Base-by-base conservation (phyloP, 441 rosid genomes). In the Breynia disticha region DNA sequence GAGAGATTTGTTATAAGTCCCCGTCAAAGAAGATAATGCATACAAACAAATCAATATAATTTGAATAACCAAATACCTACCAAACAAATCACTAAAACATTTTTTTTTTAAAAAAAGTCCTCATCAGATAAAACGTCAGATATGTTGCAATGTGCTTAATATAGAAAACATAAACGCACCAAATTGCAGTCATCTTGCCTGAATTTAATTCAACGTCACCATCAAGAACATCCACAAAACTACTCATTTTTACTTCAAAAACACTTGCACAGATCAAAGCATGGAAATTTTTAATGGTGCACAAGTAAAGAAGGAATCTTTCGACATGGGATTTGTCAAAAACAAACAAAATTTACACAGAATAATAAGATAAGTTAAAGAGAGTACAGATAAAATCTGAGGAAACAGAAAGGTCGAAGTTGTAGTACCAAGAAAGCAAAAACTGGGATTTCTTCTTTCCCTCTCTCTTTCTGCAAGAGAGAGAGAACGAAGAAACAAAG, bases 361-460 rank as follows among this genome's bases (percentile, higher is more conserved):
- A n/a, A 16, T 24, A 7, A 55, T 15, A 35, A n/a, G n/a, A n/a
- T 16, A 17, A 0, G 20, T n/a, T n/a, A n/a, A 22, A 43, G 15
- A 44, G 35, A 59, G 50, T 17, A 19, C 28, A 63, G 47, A 48
- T 44, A 16, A 58, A 54, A 56, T 72, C 79, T 67, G 65, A 66
- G 51, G 67, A 59, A 56, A 53, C 47, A 50, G 57, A 50, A 66
- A n/a, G n/a, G n/a, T n/a, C n/a, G n/a, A n/a, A n/a, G n/a, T n/a
- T n/a, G n/a, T n/a, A n/a, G n/a, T n/a, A n/a, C n/a, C n/a, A n/a
- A n/a, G n/a, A n/a, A n/a, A n/a, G n/a, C n/a, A n/a, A n/a, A 67
- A 67, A 60, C 67, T 48, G 41, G 44, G 62, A 63, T 35, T 62
- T 51, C 65, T 73, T 53, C 65, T 68, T 55, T 56, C 41, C 41